Evolutionary conservation across 83 land plant genomes (phyloP).

Genomic region (Isoetes engelmannii): DNA sequence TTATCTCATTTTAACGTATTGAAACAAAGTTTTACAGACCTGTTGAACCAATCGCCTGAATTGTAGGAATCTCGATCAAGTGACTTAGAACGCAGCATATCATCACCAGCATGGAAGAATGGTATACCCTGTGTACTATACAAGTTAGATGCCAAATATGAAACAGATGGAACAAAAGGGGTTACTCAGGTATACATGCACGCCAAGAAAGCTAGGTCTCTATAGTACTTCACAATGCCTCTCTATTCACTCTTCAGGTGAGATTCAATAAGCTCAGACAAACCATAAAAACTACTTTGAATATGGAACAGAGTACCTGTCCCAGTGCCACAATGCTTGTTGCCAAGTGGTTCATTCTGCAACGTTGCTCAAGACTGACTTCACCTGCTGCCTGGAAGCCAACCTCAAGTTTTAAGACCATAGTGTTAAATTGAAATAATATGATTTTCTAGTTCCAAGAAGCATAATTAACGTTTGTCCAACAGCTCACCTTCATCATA

Average conservation of each 20-base stretch:
- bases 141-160: background rate
- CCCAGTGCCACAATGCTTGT: slow-evolving; percentile 84
- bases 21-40: slow-evolving; percentile 24
- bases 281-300: background rate
- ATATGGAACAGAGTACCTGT: slow-evolving; percentile 56
- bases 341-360: slow-evolving; percentile 88
- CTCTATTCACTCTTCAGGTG: slow-evolving; percentile 1
- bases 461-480: too few relatives aligned
- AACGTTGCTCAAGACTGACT: slow-evolving; percentile 67
- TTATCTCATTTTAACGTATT: background rate
- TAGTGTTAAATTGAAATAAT: too few relatives aligned
- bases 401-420: too few relatives aligned
- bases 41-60: slow-evolving; percentile 99
- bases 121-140: slow-evolving; percentile 62
- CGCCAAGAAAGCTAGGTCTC: background rate
- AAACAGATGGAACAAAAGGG: background rate
- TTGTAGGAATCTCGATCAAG: slow-evolving; percentile 98
- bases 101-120: slow-evolving; percentile 95
- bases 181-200: background rate
- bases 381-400: slow-evolving; percentile 48
- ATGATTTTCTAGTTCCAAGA: too few relatives aligned
- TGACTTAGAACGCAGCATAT: slow-evolving; percentile 90
- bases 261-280: background rate
- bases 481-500: slow-evolving; percentile 60
- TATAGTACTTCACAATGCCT: background rate